phyloP scores from a whole-genome alignment of 2,329 filamentous ascomycete genomes.

The Pyrenochaeta sp. region DNA sequence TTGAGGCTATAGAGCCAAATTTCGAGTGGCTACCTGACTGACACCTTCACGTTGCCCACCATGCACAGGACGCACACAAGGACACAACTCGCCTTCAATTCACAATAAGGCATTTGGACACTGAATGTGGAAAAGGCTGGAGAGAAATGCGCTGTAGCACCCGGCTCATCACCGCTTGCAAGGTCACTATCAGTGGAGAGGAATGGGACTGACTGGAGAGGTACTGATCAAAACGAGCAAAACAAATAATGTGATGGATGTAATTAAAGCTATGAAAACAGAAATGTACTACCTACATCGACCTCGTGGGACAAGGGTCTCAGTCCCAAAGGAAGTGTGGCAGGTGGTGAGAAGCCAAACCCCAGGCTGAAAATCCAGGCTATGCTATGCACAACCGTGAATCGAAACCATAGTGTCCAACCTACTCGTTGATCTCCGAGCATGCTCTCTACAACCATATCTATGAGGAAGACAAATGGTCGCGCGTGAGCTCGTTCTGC shows the following conservation, averaged over 20 bases:
- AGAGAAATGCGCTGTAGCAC: not conserved
- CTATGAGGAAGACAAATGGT: not conserved
- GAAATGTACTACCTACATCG: not conserved
- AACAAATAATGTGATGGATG: not conserved
- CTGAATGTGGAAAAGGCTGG: not conserved
- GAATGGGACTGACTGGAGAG: not conserved
- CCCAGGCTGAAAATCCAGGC: not conserved
- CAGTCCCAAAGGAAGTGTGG: not conserved
- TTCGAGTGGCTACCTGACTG: not conserved
- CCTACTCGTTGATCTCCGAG: not conserved
- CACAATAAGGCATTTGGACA: not conserved
- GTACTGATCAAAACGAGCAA: not conserved
- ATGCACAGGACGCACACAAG: not conserved
- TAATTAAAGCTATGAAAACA: not conserved
- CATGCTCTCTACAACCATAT: not conserved
- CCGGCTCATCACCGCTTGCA: not conserved
- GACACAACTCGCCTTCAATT: not conserved
- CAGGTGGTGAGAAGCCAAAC: not conserved
- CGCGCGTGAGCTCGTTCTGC: not conserved
- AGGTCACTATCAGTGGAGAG: not conserved
- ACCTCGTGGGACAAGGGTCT: not conserved
- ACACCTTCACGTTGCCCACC: not conserved
- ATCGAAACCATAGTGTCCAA: not conserved
- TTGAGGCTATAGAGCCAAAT: not conserved
- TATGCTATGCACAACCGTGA: not conserved